Percentiles rank a stretch among this genome's conserved stretches.
phyloP scores from a whole-genome alignment of 2,329 filamentous ascomycete species.

The Exophiala oligosperma region DNA sequence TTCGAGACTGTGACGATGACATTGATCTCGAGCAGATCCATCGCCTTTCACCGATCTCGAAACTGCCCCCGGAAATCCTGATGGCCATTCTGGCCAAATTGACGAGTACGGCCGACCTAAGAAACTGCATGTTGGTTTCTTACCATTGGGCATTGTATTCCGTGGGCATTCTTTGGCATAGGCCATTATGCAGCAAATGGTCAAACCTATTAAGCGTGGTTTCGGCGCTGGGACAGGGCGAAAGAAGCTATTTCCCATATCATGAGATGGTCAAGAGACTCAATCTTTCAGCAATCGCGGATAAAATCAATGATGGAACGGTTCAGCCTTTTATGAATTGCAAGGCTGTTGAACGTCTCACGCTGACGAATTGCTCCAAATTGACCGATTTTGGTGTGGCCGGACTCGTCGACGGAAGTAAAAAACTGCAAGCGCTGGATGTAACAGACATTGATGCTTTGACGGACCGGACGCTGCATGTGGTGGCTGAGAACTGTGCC shows the following conservation, averaged over 20 bases:
- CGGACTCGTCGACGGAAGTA: constrained; percentile 75
- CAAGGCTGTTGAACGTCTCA: constrained; percentile 88
- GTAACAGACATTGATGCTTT: constrained; percentile 79
- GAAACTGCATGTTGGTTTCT: constrained; percentile 90
- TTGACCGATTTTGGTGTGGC: constrained; percentile 83
- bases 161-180: constrained; percentile 92
- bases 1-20: constrained; percentile 69
- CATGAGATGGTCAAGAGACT: constrained; percentile 86
- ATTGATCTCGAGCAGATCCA: constrained; percentile 54
- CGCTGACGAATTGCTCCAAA: constrained; percentile 82
- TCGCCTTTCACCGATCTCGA: constrained; percentile 75
- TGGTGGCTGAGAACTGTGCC: constrained; percentile 77
- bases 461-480: constrained; percentile 75
- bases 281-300: constrained; percentile 78
- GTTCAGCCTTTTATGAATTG: constrained; percentile 78
- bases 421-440: constrained; percentile 82
- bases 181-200: constrained; percentile 88
- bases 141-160: constrained; percentile 90
- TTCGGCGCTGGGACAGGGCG: constrained; percentile 62
- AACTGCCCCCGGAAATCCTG: constrained; percentile 89
- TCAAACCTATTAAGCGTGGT: constrained; percentile 78
- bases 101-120: constrained; percentile 70
- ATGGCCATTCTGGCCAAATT: constrained; percentile 90
- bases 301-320: constrained; percentile 83
- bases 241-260: constrained; percentile 81